Evolutionary conservation across 345 rosid genomes (phyloP).

Genomic region (Dimocarpus longan): DNA sequence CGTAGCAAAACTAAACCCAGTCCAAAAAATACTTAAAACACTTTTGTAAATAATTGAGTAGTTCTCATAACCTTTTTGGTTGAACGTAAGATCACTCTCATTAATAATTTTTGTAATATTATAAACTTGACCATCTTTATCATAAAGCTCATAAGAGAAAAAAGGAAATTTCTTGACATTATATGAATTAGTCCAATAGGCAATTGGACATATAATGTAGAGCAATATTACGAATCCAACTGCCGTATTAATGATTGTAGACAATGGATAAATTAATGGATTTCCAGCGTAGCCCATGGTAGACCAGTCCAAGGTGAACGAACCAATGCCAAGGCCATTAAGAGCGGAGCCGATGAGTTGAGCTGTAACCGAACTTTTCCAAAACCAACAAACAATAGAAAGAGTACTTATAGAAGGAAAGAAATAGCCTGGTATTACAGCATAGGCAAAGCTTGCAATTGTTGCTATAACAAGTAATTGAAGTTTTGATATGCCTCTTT

Average conservation of each 20-base stretch:
- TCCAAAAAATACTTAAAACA: conserved; percentile 1
- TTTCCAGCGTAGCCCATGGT: background rate
- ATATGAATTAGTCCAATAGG: conserved; percentile 27
- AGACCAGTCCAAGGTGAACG: conserved; percentile 8
- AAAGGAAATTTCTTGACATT: conserved; percentile 31
- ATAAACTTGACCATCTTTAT: background rate
- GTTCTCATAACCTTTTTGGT: too few relatives aligned
- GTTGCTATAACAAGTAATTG: conserved; percentile 32
- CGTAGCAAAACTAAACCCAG: conserved; percentile 30
- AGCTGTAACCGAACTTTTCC: too few relatives aligned
- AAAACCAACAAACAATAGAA: background rate
- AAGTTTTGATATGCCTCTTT: conserved; percentile 6
- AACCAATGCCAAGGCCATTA: conserved; percentile 14
- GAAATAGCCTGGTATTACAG: conserved; percentile 29
- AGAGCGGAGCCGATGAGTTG: conserved; percentile 9
- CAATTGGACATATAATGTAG: conserved; percentile 23
- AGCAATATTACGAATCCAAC: conserved; percentile 24
- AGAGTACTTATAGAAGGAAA: conserved; percentile 24
- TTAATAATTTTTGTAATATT: too few relatives aligned
- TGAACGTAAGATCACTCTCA: too few relatives aligned
- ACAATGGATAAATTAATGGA: background rate
- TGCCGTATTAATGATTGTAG: conserved; percentile 20
- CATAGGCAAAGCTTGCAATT: conserved; percentile 33
- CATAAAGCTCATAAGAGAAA: conserved; percentile 20
- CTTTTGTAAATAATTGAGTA: conserved; percentile 28